Conservation (phyloP, 78 protist species). For the Dictyostelium firmibasis region DNA sequence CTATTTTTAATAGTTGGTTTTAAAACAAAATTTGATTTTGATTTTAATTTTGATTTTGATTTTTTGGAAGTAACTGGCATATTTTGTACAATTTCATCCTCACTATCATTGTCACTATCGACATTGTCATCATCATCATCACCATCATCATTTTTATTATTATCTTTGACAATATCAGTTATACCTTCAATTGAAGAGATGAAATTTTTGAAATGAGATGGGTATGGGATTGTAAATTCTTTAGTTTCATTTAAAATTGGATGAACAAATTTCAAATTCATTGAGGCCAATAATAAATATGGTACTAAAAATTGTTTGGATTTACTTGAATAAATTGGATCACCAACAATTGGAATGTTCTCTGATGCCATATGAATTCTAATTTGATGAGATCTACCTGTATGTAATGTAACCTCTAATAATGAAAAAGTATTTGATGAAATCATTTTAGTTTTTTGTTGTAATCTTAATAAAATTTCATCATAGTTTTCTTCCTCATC, state of each 20-base stretch:
- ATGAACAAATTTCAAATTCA: constrained; percentile 37
- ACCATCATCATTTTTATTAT: not conserved
- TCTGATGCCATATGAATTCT: constrained; percentile 58
- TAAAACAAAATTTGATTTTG: not conserved
- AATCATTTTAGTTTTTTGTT: constrained; percentile 19
- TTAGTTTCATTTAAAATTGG: constrained; percentile 25
- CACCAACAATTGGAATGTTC: constrained; percentile 73
- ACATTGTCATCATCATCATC: not conserved
- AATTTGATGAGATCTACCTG: constrained; percentile 78
- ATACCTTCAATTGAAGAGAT: constrained; percentile 20
- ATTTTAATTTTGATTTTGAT: not conserved
- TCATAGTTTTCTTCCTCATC: constrained; percentile 7
- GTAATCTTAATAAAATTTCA: not conserved
- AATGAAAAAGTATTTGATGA: constrained; percentile 9
- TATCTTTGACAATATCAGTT: not conserved
- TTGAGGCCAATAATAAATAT: constrained; percentile 55
- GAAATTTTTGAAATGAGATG: constrained; percentile 53
- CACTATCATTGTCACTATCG: not conserved
- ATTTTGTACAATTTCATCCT: not conserved
- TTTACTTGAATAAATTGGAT: constrained; percentile 75
- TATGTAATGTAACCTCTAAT: constrained; percentile 69
- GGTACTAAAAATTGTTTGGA: constrained; percentile 39
- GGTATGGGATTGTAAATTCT: constrained; percentile 38
- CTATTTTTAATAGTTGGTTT: not conserved
- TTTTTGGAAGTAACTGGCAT: not conserved